Evolutionary conservation across 1,284 basidiomycete genomes (phyloP), one percentile per base, ranked within the genome.

Genomic region (Meripilus lineatus): DNA sequence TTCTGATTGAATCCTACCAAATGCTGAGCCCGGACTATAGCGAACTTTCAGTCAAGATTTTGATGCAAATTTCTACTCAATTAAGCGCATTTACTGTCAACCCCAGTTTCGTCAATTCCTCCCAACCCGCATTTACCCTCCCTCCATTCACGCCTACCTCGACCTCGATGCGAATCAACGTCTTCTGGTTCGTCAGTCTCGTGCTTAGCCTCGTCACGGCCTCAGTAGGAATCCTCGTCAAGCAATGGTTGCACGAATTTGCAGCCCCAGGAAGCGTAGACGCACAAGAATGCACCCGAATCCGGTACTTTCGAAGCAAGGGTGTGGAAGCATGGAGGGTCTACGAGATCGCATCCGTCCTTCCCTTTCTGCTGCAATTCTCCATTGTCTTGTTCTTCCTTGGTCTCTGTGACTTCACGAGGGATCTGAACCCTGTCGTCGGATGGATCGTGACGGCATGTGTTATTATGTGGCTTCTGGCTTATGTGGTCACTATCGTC

Each of bases 331-430:
- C 44, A 24, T 66, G 63, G 63, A 49, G 50, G 14, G 57, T 65
- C 1, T 43, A 49, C 6, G 47, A 46, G 10, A 54, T 61, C 14
- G 51, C 64, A 10, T 44, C 56, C 1, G 35, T 52, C 8, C 52
- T 66, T 2, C 61, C 62, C 0, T 37, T 59, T 4, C 46, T 65
- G 6, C 49, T 66, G 15, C 57, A 65, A 36, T 33, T 54, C 14
- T 53, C 63, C 1, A 46, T 64, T 4, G 42, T 55, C 5, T 51
- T 64, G 5, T 66, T 65, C 49, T 55, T 64, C 18, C 48, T 47
- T 3, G 65, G 65, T 1, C 26, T 50, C 13, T 25, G 37, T 40
- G 28, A 46, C 13, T 39, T 50, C 13, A 36, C 47, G 7, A 38
- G 40, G 41, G 40, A 41, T 7, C 37, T 50, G 14, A 26, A 50